Conservation (phyloP, 495 filamentous ascomycete species). For the Baudoinia panamericana region DNA sequence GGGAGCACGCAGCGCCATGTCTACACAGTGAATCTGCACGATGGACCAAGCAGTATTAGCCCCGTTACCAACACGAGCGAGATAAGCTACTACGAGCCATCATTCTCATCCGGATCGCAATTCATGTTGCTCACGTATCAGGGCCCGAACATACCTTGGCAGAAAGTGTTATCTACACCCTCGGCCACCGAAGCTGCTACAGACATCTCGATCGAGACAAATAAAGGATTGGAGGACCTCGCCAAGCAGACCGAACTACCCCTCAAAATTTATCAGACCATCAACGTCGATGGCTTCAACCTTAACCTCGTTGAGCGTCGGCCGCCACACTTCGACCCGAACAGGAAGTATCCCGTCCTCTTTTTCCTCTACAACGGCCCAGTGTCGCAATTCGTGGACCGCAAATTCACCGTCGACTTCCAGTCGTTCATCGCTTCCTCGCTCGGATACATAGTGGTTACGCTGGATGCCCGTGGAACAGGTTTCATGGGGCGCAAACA, state of each 20-base stretch:
- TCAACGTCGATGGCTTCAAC: conserved; percentile 63
- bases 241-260: conserved; percentile 71
- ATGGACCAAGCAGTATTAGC: conserved; percentile 49
- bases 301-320: conserved; percentile 83
- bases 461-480: conserved; percentile 85
- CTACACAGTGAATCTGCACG: conserved; percentile 68
- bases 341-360: conserved; percentile 80
- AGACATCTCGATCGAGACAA: conserved; percentile 57
- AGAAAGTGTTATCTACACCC: conserved; percentile 77
- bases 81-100: conserved; percentile 73
- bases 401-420: conserved; percentile 74
- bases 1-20: conserved; percentile 79
- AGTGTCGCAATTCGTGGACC: conserved; percentile 72
- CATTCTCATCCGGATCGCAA: conserved; percentile 68
- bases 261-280: conserved; percentile 68
- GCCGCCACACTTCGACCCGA: conserved; percentile 77
- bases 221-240: conserved; percentile 50
- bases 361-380: conserved; percentile 91
- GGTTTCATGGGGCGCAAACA: conserved; percentile 79
- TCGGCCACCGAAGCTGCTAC: conserved; percentile 44
- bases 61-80: conserved; percentile 62
- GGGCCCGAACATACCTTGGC: conserved; percentile 81
- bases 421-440: conserved; percentile 77
- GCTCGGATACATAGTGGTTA: conserved; percentile 90
- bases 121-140: conserved; percentile 72